Evolutionary conservation across 495 filamentous ascomycete species (phyloP).

Genomic region (Penicillium herquei): DNA sequence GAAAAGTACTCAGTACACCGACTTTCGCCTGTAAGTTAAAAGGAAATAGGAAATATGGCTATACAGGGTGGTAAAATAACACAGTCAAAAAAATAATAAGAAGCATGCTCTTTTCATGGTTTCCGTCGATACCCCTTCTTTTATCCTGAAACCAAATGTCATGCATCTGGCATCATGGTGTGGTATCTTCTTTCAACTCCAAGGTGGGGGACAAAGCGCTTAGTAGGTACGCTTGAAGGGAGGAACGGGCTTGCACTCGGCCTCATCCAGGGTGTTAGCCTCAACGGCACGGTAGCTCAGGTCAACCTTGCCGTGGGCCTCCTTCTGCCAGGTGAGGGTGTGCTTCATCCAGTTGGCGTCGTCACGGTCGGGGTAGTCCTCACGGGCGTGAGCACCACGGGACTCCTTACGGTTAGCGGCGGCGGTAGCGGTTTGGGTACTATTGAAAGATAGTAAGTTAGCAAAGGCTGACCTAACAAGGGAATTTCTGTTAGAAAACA

Average conservation of each 20-base stretch:
- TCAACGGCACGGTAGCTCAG: conserved; percentile 77
- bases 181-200: conserved; percentile 18
- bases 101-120: conserved; percentile 42
- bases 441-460: conserved; percentile 22
- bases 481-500: no score
- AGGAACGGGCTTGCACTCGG: conserved; percentile 83
- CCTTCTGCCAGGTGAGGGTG: conserved; percentile 89
- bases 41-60: conserved; percentile 39
- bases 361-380: conserved; percentile 92
- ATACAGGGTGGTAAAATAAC: conserved; percentile 46
- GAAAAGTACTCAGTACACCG: conserved; percentile 42
- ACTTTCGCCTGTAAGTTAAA: conserved; percentile 43
- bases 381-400: conserved; percentile 89
- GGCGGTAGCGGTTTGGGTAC: conserved; percentile 79
- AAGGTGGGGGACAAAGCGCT: conserved; percentile 4
- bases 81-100: conserved; percentile 29
- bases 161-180: conserved; percentile 20
- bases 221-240: conserved; percentile 87
- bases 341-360: conserved; percentile 99
- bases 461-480: not conserved
- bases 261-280: conserved; percentile 77
- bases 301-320: conserved; percentile 75
- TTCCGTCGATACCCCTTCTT: conserved; percentile 22
- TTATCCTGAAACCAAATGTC: conserved; percentile 5
- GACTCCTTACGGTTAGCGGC: conserved; percentile 92